A percentile compares a stretch with the other conserved stretches of the same genome.
Evolutionary conservation across 2,329 filamentous ascomycete genomes (phyloP).

Genomic region (Sordariomycetes sp.): DNA sequence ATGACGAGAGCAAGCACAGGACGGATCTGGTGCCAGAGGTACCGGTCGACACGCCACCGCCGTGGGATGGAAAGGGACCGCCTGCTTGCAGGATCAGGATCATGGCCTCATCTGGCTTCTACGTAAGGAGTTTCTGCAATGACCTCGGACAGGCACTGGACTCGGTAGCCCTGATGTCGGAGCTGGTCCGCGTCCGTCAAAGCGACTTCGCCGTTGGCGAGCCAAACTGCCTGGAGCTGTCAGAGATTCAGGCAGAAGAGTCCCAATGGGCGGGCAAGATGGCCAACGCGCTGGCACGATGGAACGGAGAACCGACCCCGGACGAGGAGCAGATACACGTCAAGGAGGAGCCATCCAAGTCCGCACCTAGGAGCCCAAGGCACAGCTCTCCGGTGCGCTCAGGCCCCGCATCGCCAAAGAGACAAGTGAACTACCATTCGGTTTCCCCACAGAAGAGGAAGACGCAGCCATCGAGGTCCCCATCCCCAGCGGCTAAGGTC

Average conservation of each 20-base stretch:
- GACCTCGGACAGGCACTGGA: conserved; percentile 77
- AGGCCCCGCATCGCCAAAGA: too few relatives aligned
- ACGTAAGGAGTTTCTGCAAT: conserved; percentile 88
- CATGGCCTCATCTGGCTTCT: conserved; percentile 93
- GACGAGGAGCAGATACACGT: conserved; percentile 10
- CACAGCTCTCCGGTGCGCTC: too few relatives aligned
- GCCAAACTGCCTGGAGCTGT: conserved; percentile 67
- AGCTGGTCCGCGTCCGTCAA: conserved; percentile 72
- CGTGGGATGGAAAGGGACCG: conserved; percentile 53
- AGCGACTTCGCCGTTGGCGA: conserved; percentile 66
- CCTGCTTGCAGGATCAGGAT: conserved; percentile 78
- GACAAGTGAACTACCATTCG: too few relatives aligned
- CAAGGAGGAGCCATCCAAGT: conserved; percentile 4
- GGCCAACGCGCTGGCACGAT: conserved; percentile 31
- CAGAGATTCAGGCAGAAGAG: conserved; percentile 67
- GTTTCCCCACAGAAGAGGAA: neutral
- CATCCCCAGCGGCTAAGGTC: too few relatives aligned
- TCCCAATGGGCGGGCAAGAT: conserved; percentile 76
- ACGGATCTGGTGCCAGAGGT: conserved; percentile 44
- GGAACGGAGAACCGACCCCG: conserved; percentile 22
- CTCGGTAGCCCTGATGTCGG: conserved; percentile 79
- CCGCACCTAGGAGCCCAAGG: too few relatives aligned
- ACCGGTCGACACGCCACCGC: conserved; percentile 37
- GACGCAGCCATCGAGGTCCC: neutral
- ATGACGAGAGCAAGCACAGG: neutral